Evolutionary conservation across 257 asterid genomes (phyloP), one percentile per base, ranked within the genome.

Genomic region (Nicotiana benthamiana): DNA sequence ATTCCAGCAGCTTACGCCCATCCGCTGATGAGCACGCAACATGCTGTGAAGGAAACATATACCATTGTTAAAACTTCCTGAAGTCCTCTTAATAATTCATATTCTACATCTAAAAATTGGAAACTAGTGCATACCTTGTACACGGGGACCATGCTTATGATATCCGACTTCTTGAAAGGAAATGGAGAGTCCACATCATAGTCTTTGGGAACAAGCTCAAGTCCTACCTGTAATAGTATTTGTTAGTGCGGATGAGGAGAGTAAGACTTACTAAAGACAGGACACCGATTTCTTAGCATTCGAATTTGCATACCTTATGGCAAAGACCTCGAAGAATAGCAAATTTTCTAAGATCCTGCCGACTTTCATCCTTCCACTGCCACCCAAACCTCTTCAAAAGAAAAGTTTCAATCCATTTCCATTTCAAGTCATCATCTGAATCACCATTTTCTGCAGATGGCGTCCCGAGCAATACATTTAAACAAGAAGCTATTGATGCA

Each of bases 1-100:
- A 92, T 85, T 96, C 99, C 82, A 96, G 87, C 60, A 94, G 89
- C 80, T 87, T 90, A 85, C 98, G 91, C 76, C 98, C 99, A 88
- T 96, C 99, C 61, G 96, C 97, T 83, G 99, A 94, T 65, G 97
- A 90, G 94, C 98, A 96, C 67, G 87, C 95, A 43, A 91, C 99
- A 89, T 96, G 97, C 98, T 96, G 92, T 77, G 79, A 36, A 56
- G 43, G 46, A 36, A 54, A 66, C 78, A 65, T 36, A 43, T 16
- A 40, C 79, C 84, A 85, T 46, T 34, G 80, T 89, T 75, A 90
- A 85, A 84, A 77, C 81, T 67, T 61, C 80, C 79, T 13, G 74
- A 80, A 70, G 66, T 32, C 79, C 24, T 75, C 61, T 26, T 11
- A 16, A 59, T 75, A 70, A 64, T 51, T 70, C 77, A 83, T 28